Conservation (phyloP, 345 rosid species). For the Salix dunnii region DNA sequence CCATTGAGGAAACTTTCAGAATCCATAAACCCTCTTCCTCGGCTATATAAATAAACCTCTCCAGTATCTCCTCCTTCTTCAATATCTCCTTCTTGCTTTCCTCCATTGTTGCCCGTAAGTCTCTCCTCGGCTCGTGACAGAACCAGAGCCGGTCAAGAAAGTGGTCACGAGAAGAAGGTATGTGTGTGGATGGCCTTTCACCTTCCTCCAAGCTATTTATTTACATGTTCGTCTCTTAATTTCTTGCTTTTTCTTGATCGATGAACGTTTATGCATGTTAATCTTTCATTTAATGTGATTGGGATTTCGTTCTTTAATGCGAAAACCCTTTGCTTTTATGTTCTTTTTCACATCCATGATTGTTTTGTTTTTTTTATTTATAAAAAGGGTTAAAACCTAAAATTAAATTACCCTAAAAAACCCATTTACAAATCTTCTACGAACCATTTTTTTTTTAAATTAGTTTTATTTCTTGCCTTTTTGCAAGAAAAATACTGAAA, state of each 20-base stretch:
- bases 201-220: background rate
- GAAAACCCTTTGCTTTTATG: background rate
- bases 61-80: no score
- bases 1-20: constrained; percentile 15
- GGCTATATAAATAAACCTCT: constrained; percentile 19
- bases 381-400: background rate
- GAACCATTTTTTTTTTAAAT: background rate
- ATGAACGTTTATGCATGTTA: background rate
- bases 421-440: background rate
- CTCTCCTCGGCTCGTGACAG: background rate
- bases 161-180: background rate
- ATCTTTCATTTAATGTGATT: background rate
- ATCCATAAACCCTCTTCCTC: background rate
- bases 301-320: background rate
- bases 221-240: background rate
- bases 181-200: background rate
- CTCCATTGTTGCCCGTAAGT: background rate
- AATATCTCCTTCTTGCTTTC: background rate
- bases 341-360: background rate
- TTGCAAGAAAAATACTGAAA: background rate
- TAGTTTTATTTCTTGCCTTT: no score
- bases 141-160: background rate
- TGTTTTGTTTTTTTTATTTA: background rate
- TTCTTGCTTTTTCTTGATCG: background rate
- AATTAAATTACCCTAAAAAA: background rate